Evolutionary conservation across 75 land plant genomes (phyloP), one percentile per base, ranked within the genome.

Genomic region (Cunninghamia lanceolata): DNA sequence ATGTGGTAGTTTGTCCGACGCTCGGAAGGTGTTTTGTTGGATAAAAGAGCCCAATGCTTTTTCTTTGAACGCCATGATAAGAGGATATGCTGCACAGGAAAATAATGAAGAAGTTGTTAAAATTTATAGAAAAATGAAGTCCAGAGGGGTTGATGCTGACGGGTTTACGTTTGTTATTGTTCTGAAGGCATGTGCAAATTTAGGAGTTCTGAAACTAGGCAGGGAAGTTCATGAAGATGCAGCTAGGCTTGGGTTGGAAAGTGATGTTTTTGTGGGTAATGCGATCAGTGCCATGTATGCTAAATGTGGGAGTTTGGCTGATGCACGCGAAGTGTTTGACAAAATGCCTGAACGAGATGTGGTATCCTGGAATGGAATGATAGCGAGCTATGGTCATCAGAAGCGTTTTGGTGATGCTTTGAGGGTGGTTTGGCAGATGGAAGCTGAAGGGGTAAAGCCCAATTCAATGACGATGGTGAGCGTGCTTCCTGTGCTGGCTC

Each of bases 21-120:
- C 93, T 3, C 71, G 78, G 63, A 47, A 46, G 21, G 30, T 93
- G 84, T 94, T 94, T 63, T 93, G 89, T 87, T 87, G 82, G 87
- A 91, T 47, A 36, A 63, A 92, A 88, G 30, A 87, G 83, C 84
- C 84, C 87, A 93, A 94, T 88, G 90, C 92, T 6, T 89, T 93
- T 15, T 87, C 96, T 34, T 94, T 93, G 94, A 93, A 91, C 82
- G 84, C 87, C 53, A 86, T 94, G 89, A 92, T 94, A 40, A 84
- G 85, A 14, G 92, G 86, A 30, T 92, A 86, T 87, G 89, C 90
- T 14, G 88, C 86, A 17, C 78, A 59, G 66, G 91, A 74, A 39
- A 78, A 88, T 47, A 63, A 88, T 76, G 14, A 59, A 3, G 9
- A 25, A 34, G 89, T 89, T 10, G 76, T 94, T 74, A 14, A 14